Conservation (phyloP, 2,329 filamentous ascomycete species). For the Fusarium acutatum region DNA sequence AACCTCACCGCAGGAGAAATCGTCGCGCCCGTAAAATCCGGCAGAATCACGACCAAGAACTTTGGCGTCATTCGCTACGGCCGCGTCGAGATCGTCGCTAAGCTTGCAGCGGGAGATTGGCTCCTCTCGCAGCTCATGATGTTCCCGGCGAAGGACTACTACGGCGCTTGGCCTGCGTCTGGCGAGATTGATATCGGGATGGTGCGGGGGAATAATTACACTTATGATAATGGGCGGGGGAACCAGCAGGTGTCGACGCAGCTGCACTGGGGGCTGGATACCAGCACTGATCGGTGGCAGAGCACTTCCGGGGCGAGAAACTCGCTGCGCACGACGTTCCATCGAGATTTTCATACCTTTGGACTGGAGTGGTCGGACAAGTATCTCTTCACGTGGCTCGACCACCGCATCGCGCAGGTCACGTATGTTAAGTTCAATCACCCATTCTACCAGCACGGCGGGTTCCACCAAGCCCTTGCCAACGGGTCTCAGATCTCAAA, state of each 20-base stretch:
- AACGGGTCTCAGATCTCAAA: not conserved
- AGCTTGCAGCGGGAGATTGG: not conserved
- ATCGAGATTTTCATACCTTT: slow-evolving; percentile 54
- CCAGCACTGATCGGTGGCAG: not conserved
- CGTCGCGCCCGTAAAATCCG: not conserved
- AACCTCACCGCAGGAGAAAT: not conserved
- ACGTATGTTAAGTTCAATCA: not conserved
- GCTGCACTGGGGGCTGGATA: not conserved
- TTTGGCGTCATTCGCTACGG: not conserved
- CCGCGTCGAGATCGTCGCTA: not conserved
- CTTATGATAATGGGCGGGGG: not conserved
- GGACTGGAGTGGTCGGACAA: slow-evolving; percentile 51
- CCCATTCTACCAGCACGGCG: not conserved
- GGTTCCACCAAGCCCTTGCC: not conserved
- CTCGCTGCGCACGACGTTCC: not conserved
- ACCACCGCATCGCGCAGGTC: not conserved
- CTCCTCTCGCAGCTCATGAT: not conserved
- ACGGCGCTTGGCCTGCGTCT: slow-evolving; percentile 59
- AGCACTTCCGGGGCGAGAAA: not conserved
- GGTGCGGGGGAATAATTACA: slow-evolving; percentile 54
- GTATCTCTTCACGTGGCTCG: not conserved
- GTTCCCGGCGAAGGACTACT: slow-evolving; percentile 30
- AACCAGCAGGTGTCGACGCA: not conserved
- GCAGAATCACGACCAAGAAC: not conserved
- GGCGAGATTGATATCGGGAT: slow-evolving; percentile 64